phyloP scores from a whole-genome alignment of 352 stramenopile genomes.

The Phytophthora litchii region DNA sequence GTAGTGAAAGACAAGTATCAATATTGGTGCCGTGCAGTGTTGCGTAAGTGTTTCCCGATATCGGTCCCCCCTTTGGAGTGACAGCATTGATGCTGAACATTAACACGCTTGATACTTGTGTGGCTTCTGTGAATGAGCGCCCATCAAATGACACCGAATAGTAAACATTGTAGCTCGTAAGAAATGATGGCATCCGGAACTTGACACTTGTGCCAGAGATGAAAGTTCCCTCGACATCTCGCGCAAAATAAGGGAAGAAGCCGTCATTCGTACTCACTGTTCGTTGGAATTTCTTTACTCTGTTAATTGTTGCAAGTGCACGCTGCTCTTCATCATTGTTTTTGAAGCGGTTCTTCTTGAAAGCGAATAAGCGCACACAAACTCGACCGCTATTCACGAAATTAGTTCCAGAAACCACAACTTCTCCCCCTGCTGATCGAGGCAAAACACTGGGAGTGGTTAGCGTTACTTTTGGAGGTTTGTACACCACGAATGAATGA shows the following conservation, averaged over 20 bases:
- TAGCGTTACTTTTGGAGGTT: slow-evolving; percentile 42
- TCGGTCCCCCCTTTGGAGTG: slow-evolving; percentile 59
- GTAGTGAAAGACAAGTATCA: slow-evolving; percentile 47
- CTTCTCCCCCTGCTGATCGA: slow-evolving; percentile 57
- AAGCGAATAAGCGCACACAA: slow-evolving; percentile 59
- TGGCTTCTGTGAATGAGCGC: slow-evolving; percentile 50
- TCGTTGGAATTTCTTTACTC: slow-evolving; percentile 29
- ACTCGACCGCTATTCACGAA: slow-evolving; percentile 53
- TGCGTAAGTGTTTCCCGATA: slow-evolving; percentile 77
- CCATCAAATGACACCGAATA: slow-evolving; percentile 70
- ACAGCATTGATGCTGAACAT: slow-evolving; percentile 63
- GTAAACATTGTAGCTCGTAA: slow-evolving; percentile 68
- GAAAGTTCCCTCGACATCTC: slow-evolving; percentile 47
- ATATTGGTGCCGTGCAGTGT: slow-evolving; percentile 68
- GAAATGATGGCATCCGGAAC: slow-evolving; percentile 47
- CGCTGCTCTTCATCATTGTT: slow-evolving; percentile 32
- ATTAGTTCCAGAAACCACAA: slow-evolving; percentile 43
- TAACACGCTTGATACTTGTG: slow-evolving; percentile 38
- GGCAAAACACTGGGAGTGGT: slow-evolving; percentile 59
- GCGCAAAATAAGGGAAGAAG: slow-evolving; percentile 44
- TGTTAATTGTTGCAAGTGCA: slow-evolving; percentile 44
- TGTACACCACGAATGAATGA: slow-evolving; percentile 55
- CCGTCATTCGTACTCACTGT: slow-evolving; percentile 31
- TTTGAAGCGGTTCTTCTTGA: slow-evolving; percentile 34
- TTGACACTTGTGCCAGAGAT: slow-evolving; percentile 46